phyloP scores from a whole-genome alignment of 2,329 filamentous ascomycete species.

The Xylaria digitata region DNA sequence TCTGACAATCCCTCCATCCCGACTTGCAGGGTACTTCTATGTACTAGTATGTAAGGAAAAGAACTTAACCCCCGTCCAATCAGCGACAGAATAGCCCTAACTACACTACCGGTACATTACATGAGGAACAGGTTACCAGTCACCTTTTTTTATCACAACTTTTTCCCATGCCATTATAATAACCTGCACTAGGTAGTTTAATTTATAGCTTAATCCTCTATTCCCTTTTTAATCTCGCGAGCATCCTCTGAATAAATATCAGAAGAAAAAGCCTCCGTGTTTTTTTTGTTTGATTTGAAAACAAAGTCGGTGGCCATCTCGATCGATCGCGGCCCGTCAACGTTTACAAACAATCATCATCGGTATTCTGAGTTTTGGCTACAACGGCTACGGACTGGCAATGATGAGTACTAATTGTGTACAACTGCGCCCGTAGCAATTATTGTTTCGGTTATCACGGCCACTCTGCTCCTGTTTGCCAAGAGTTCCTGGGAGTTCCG shows the following conservation, averaged over 20 bases:
- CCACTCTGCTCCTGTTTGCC: constrained; percentile 21
- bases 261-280: not conserved
- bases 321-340: too few relatives aligned
- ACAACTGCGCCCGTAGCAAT: not conserved
- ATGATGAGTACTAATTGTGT: not conserved
- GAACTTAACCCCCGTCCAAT: not conserved
- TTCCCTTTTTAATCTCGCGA: too few relatives aligned
- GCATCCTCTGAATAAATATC: not conserved
- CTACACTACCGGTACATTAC: not conserved
- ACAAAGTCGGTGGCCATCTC: too few relatives aligned
- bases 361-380: too few relatives aligned
- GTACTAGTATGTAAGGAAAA: too few relatives aligned
- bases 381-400: constrained; percentile 1
- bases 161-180: not conserved
- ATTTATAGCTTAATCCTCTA: not conserved
- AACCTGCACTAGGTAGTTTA: not conserved
- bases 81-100: not conserved
- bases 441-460: constrained; percentile 32
- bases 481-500: constrained; percentile 12
- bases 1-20: too few relatives aligned
- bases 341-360: too few relatives aligned
- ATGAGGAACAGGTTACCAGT: not conserved
- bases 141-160: not conserved
- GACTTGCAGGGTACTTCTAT: not conserved
- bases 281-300: too few relatives aligned